phyloP scores from a whole-genome alignment of 805 yeast genomes.

The Wickerhamomyces hampshirensis region DNA sequence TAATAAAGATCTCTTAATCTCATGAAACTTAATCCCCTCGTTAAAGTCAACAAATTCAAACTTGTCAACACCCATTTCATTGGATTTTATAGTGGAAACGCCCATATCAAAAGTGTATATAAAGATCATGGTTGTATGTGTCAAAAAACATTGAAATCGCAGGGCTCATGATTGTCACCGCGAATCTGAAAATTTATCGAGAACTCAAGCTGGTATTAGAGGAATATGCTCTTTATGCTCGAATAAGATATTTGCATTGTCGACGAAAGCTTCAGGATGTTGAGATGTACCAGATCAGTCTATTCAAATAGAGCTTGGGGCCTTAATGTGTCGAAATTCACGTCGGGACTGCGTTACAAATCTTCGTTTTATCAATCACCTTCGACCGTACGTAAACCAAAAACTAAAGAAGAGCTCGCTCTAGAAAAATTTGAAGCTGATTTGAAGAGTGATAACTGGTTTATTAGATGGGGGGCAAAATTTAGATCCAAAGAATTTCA shows the following conservation, averaged over 20 bases:
- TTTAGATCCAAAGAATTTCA: constrained; percentile 53
- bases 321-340: too few species aligned
- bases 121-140: neutral
- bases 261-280: too few species aligned
- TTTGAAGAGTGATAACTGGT: constrained; percentile 31
- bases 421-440: constrained; percentile 29
- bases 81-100: neutral
- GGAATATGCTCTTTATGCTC: too few species aligned
- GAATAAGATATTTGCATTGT: too few species aligned
- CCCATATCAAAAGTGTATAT: neutral
- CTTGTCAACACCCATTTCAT: neutral
- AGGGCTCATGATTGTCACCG: too few species aligned
- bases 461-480: constrained; percentile 48
- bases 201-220: too few species aligned
- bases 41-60: constrained; percentile 8
- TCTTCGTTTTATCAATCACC: constrained; percentile 23
- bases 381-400: constrained; percentile 14
- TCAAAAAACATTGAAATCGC: too few species aligned
- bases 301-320: too few species aligned
- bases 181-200: too few species aligned
- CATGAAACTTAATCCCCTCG: constrained; percentile 3
- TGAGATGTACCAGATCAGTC: too few species aligned
- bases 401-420: constrained; percentile 30
- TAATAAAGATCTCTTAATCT: constrained; percentile 2
- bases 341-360: constrained; percentile 1